Evolutionary conservation across 2,329 filamentous ascomycete species (phyloP).

Genomic region (Alternaria arborescens): DNA sequence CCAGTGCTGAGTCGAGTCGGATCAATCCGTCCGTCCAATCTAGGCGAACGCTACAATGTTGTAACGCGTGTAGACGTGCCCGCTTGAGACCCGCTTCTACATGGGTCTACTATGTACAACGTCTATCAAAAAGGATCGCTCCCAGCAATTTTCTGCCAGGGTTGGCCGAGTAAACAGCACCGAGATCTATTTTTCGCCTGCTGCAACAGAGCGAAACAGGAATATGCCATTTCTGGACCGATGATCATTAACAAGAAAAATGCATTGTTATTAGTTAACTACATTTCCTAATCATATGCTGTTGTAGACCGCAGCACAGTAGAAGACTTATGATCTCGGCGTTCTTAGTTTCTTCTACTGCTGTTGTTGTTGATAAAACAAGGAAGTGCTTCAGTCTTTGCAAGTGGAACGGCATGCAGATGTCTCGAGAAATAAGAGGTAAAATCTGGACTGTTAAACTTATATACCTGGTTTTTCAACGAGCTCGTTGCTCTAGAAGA

Average conservation of each 20-base stretch:
- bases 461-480: too few species aligned
- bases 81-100: background rate
- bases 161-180: background rate
- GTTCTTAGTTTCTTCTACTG: too few species aligned
- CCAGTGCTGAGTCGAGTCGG: background rate
- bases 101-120: background rate
- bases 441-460: too few species aligned
- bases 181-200: background rate
- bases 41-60: background rate
- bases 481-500: too few species aligned
- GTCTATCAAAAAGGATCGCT: background rate
- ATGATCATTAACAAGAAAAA: background rate
- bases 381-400: too few species aligned
- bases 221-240: background rate
- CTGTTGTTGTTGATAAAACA: too few species aligned
- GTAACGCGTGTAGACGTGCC: background rate
- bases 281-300: too few species aligned
- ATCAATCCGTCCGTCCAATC: background rate
- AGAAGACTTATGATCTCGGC: too few species aligned
- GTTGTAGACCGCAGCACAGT: too few species aligned
- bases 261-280: background rate
- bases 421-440: too few species aligned
- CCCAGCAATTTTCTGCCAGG: background rate
- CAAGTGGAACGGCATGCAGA: too few species aligned
- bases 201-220: background rate